These are phyloP conservation scores for Cercophora samala DNA, from an alignment of 495 filamentous ascomycete genomes.

Conservation along the genomic window DNA sequence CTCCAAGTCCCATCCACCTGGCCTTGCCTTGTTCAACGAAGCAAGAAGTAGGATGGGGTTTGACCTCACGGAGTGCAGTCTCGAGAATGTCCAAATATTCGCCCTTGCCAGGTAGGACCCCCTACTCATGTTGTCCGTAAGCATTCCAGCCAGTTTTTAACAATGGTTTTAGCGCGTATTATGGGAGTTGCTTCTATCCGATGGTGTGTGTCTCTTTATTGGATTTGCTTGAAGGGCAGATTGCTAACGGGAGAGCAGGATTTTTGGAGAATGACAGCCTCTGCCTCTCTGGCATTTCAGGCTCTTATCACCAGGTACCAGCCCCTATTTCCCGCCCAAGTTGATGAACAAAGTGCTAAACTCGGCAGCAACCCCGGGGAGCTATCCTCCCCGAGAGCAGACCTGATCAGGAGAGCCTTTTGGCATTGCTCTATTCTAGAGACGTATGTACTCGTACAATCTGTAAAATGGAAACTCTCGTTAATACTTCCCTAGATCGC, in stretches of 20 bases:
- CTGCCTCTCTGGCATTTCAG: slow-evolving; percentile 53
- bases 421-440: slow-evolving; percentile 61
- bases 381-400: slow-evolving; percentile 45
- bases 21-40: slow-evolving; percentile 57
- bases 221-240: no score
- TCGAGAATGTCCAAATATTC: slow-evolving; percentile 57
- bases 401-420: slow-evolving; percentile 53
- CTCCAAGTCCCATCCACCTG: slow-evolving; percentile 47
- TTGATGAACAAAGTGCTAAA: slow-evolving; percentile 18
- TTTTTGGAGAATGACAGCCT: slow-evolving; percentile 55
- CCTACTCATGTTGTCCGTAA: background rate
- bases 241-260: slow-evolving; percentile 41
- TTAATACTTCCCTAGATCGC: slow-evolving; percentile 1
- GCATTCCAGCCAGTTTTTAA: slow-evolving; percentile 4
- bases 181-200: slow-evolving; percentile 48
- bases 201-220: slow-evolving; percentile 37
- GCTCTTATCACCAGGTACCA: slow-evolving; percentile 49
- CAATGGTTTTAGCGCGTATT: slow-evolving; percentile 46
- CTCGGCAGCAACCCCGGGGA: slow-evolving; percentile 42
- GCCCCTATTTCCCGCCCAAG: background rate
- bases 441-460: slow-evolving; percentile 38
- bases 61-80: slow-evolving; percentile 49
- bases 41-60: slow-evolving; percentile 57
- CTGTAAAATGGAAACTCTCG: no score
- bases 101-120: slow-evolving; percentile 48